Base-by-base conservation (phyloP, 177 flowering plant species). In the Tripterygium wilfordii region DNA sequence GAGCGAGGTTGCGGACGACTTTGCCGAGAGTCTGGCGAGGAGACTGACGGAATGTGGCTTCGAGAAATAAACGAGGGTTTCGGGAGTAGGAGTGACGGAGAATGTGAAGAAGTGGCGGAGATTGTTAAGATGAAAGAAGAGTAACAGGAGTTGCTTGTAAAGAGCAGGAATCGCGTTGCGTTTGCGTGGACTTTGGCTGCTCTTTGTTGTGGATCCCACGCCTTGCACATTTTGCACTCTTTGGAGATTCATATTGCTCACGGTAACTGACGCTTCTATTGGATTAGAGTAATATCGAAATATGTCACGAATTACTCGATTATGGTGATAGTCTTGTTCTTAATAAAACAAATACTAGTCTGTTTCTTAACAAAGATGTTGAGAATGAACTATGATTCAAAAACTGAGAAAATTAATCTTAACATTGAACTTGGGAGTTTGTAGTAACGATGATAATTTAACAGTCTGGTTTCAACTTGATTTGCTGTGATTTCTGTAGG, bases 111-210 rank as follows among this genome's bases (percentile, higher is more conserved):
- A 87, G 59, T 90, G 98, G 98, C 79, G 71, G 91, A 85, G 42
- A 79, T 75, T 77, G 65, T 58, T 64, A 70, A 61, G 74, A 90
- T 75, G 83, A 87, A 85, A 63, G 82, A 83, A 56, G 71, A 42
- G 30, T 42, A 85, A 63, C 81, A 83, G 57, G 71, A 42, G 30
- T 42, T 78, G 84, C 59, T 90, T 0, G 71, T 56, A 27, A 70
- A 70, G 75, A 80, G 85, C 44, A 57, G 80, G 64, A 79, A 66
- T 24, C 65, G 91, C n/a, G 96, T 90, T 52, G 79, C 66, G 27
- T 60, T 90, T 45, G 98, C 98, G 22, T 90, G 98, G 98, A 75
- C 95, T 49, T 63, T 90, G 71, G 98, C 87, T 50, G 95, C 96
- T 5, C 41, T 90, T 56, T 90, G 98, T 49, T 87, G 96, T 45